phyloP scores from a whole-genome alignment of 768 basidiomycete genomes.

The Boletellus ananiceps region DNA sequence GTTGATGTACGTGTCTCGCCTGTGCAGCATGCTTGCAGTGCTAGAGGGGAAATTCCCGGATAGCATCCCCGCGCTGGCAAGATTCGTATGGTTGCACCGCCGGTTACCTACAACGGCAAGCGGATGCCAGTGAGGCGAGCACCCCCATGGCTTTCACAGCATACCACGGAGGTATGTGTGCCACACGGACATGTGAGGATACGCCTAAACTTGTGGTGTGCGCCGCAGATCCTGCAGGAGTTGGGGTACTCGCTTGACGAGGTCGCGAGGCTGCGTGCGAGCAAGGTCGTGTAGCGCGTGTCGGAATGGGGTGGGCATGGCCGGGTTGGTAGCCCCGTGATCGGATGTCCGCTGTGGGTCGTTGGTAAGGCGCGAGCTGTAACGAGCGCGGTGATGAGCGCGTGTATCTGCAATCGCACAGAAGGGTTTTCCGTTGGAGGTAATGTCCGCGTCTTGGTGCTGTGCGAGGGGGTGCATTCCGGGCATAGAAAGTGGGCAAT shows the following conservation, averaged over 20 bases:
- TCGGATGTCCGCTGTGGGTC: constrained; percentile 31
- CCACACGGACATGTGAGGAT: constrained; percentile 4
- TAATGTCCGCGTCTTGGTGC: constrained; percentile 8
- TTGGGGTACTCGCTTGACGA: constrained; percentile 38
- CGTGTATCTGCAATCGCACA: constrained; percentile 21
- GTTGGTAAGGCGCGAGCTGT: constrained; percentile 3
- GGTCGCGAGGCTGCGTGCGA: constrained; percentile 41
- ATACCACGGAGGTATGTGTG: constrained; percentile 63
- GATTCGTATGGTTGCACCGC: constrained; percentile 75
- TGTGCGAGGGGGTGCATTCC: constrained; percentile 4
- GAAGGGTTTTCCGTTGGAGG: constrained; percentile 21
- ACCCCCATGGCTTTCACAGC: constrained; percentile 87
- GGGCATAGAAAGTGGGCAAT: constrained; percentile 21
- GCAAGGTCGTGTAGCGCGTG: constrained; percentile 37
- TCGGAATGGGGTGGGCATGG: constrained; percentile 17
- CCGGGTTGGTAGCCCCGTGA: constrained; percentile 5
- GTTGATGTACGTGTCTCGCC: constrained; percentile 56
- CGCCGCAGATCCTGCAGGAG: constrained; percentile 37
- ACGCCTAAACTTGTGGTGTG: neutral
- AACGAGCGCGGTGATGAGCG: constrained; percentile 12
- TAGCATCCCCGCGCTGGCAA: constrained; percentile 73
- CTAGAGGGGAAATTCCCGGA: constrained; percentile 10
- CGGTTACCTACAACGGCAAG: constrained; percentile 76
- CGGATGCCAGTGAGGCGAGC: constrained; percentile 69
- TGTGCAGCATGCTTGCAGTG: constrained; percentile 27